Conservation (phyloP, 371 early-diverging fungal genomes). For the Apophysomyces elegans region DNA sequence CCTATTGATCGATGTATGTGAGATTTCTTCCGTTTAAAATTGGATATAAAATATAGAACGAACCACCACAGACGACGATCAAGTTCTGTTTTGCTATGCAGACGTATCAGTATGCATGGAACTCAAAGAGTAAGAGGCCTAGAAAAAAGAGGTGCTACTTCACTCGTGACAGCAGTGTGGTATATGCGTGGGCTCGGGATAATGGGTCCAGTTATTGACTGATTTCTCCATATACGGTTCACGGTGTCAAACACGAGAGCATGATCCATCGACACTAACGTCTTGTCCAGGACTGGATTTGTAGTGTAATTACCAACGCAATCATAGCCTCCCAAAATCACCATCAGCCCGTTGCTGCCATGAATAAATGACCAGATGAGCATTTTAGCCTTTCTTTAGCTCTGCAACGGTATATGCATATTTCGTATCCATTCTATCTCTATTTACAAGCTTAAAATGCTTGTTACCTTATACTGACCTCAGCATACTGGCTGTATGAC, state of each 20-base stretch:
- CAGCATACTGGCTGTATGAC: slow-evolving; percentile 38
- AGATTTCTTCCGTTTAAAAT: background rate
- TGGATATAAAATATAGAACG: background rate
- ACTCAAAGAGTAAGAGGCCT: background rate
- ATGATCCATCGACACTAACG: slow-evolving; percentile 20
- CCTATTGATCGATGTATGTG: slow-evolving; percentile 13
- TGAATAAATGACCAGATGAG: background rate
- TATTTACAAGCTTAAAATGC: background rate
- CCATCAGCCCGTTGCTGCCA: slow-evolving; percentile 32
- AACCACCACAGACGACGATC: slow-evolving; percentile 36
- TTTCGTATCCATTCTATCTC: no score
- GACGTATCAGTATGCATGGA: background rate
- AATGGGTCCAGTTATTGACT: slow-evolving; percentile 18
- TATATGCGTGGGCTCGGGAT: slow-evolving; percentile 32
- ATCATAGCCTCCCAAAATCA: slow-evolving; percentile 35
- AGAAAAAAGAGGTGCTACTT: background rate
- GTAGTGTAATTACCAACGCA: slow-evolving; percentile 26
- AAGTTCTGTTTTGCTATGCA: slow-evolving; percentile 22
- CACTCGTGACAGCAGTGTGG: slow-evolving; percentile 43
- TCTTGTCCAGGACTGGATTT: slow-evolving; percentile 15
- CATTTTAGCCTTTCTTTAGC: background rate
- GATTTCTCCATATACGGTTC: slow-evolving; percentile 24
- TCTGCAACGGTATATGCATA: background rate
- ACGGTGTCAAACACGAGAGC: slow-evolving; percentile 27
- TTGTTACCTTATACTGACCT: slow-evolving; percentile 20